Base-by-base conservation (phyloP, 2,329 filamentous ascomycete species). In the Aspergillus awamori region DNA sequence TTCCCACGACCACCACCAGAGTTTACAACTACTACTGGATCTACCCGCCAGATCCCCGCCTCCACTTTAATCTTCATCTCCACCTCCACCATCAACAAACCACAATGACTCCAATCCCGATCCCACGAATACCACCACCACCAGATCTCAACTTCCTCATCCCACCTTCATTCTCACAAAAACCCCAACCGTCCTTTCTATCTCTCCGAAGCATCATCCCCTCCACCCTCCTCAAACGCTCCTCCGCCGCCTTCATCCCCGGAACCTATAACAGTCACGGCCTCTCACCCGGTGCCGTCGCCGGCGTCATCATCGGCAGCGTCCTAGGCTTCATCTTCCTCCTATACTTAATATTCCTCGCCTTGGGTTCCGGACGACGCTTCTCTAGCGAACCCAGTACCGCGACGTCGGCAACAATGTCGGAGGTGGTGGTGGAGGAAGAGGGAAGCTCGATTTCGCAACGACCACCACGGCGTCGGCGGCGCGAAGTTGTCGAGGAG, bases 211-310 rank as follows among this genome's bases (percentile, higher is more conserved):
- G 0, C 45, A 13, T 20, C 17, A 17, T 41, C 59, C 8, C 36
- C 13, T 52, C 30, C 26, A 20, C 20, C 49, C 30, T 13, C 28
- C 28, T 20, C 48, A 45, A 53, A 54, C 39, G 26, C 45, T 33
- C 57, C 62, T 67, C 66, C 58, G 74, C 77, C 55, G 66, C 79
- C 66, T 78, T 86, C 63, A 87, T 90, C 67, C 86, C 87, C 1
- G 82, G 84, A 26, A 85, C 85, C 66, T 90, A 90, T 74, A 79
- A 82, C 36, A 75, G 83, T 70, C 69, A 76, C 26, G 82, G 85
- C 5, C 86, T 86, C 0, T 51, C 79, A 0, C 82, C 86, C 0
- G 86, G 84, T 57, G 82, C 82, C 41, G 82, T 89, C 1, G 85
- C 81, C 8, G 87, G 87, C 58, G 88, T 89, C 60, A 83, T 78